Conservation (phyloP, 495 filamentous ascomycete species). For the Xylaria curta region DNA sequence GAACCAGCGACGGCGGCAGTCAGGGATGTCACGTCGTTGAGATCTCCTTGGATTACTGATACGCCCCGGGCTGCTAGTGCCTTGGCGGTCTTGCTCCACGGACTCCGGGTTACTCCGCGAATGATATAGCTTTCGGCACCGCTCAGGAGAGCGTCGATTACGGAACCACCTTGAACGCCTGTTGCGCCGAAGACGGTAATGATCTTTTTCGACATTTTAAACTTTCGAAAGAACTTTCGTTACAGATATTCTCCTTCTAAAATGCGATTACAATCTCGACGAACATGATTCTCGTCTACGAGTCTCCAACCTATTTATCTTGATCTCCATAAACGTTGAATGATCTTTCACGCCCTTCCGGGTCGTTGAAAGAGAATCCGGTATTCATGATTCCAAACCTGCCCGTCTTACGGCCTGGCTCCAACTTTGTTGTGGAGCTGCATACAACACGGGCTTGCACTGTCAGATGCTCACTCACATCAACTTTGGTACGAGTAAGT, state of each 20-base stretch:
- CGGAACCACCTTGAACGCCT: constrained; percentile 65
- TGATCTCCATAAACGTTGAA: background rate
- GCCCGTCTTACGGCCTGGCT: background rate
- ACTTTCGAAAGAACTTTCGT: background rate
- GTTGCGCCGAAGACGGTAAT: constrained; percentile 68
- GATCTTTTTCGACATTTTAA: background rate
- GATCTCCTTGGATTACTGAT: constrained; percentile 34
- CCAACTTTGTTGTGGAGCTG: no score
- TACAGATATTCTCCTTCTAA: background rate
- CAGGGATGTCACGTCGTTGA: constrained; percentile 31
- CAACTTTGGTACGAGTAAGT: background rate
- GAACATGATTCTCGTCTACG: background rate
- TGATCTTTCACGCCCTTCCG: background rate
- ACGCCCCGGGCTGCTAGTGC: constrained; percentile 28
- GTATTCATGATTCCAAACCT: constrained; percentile 15
- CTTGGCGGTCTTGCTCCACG: constrained; percentile 49
- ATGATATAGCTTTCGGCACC: constrained; percentile 57
- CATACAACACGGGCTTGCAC: no score
- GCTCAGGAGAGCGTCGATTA: constrained; percentile 54
- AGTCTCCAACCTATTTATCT: background rate
- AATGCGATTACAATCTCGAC: background rate
- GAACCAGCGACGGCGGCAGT: constrained; percentile 29
- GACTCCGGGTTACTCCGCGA: constrained; percentile 63
- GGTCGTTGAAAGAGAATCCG: background rate
- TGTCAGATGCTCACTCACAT: background rate